Conservation (phyloP, 2,329 filamentous ascomycete species). For the Sarocladiaceae sp. region DNA sequence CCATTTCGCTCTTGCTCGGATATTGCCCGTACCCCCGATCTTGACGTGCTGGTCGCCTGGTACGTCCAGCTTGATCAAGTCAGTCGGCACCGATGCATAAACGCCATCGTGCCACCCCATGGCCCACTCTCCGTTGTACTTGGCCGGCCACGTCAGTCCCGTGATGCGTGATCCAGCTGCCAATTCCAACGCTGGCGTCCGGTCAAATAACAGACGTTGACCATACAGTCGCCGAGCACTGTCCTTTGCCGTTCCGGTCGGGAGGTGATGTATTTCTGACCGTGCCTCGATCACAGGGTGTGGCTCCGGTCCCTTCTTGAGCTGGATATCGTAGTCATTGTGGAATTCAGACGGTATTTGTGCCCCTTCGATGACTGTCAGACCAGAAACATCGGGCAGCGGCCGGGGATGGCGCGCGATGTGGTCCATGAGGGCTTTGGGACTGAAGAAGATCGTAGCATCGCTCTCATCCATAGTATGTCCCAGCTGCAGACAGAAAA, state of each 20-base stretch:
- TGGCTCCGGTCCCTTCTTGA: slow-evolving; percentile 31
- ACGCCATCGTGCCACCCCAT: slow-evolving; percentile 50
- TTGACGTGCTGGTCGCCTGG: slow-evolving; percentile 40
- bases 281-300: slow-evolving; percentile 37
- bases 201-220: slow-evolving; percentile 37
- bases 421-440: slow-evolving; percentile 46
- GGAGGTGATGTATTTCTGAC: slow-evolving; percentile 33
- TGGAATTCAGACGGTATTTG: slow-evolving; percentile 31
- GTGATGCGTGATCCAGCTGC: slow-evolving; percentile 42
- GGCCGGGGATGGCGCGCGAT: slow-evolving; percentile 48
- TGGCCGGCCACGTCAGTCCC: slow-evolving; percentile 43
- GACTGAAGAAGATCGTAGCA: slow-evolving; percentile 50
- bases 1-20: slow-evolving; percentile 46
- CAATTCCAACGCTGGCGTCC: slow-evolving; percentile 38
- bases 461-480: slow-evolving; percentile 47
- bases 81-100: slow-evolving; percentile 42
- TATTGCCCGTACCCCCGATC: slow-evolving; percentile 38
- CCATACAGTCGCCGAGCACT: slow-evolving; percentile 42
- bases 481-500: slow-evolving; percentile 46
- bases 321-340: slow-evolving; percentile 50
- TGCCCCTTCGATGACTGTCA: slow-evolving; percentile 40
- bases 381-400: slow-evolving; percentile 40
- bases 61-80: slow-evolving; percentile 40
- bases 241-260: slow-evolving; percentile 39
- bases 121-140: slow-evolving; percentile 50